These are phyloP conservation scores for Coniochaeta ligniaria DNA, from an alignment of 2,329 filamentous ascomycete species.

Conservation along the genomic window DNA sequence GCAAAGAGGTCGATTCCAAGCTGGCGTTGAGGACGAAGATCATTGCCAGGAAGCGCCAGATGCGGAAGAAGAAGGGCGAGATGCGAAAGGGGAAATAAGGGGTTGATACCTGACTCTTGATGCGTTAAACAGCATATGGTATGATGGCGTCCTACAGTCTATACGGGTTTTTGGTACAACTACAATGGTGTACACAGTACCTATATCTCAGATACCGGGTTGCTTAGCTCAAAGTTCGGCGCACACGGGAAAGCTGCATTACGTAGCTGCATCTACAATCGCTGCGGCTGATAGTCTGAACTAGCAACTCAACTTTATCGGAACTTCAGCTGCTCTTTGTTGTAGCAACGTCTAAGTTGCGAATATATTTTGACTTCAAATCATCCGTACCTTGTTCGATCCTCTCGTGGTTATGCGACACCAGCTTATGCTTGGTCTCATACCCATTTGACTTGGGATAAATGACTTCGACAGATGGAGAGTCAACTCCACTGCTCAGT, in stretches of 20 bases:
- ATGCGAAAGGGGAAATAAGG: constrained; percentile 11
- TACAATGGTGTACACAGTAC: neutral
- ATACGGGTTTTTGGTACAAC: neutral
- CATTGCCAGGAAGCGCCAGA: constrained; percentile 76
- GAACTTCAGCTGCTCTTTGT: neutral
- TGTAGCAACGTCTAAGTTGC: neutral
- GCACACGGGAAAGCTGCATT: neutral
- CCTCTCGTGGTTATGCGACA: neutral
- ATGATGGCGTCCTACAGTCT: neutral
- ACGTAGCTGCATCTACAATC: neutral
- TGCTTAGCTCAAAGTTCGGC: neutral
- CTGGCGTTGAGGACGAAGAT: constrained; percentile 59
- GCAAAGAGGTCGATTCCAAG: constrained; percentile 26
- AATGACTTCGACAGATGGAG: neutral
- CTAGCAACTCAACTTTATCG: neutral
- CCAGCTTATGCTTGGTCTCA: neutral
- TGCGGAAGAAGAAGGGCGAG: constrained; percentile 60
- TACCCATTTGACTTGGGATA: neutral
- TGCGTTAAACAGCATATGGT: neutral
- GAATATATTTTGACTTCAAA: neutral
- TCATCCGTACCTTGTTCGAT: neutral
- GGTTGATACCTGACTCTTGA: neutral
- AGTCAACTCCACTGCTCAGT: neutral
- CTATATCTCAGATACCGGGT: neutral
- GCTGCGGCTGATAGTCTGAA: neutral